Base-by-base conservation (phyloP, 495 filamentous ascomycete species). In the Terfezia boudieri region DNA sequence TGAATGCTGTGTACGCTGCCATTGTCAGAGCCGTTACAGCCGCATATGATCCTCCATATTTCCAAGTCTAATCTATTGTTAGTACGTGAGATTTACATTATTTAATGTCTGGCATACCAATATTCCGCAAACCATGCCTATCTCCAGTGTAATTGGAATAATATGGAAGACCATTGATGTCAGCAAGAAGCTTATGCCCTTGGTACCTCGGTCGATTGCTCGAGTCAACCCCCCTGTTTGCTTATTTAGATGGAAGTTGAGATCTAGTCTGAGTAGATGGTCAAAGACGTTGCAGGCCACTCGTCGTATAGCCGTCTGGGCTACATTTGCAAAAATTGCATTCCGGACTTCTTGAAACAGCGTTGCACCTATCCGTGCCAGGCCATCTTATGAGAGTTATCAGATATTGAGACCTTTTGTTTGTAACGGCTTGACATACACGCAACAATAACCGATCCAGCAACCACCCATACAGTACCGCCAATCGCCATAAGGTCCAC, bases 111-210 rank as follows among this genome's bases (percentile, higher is more conserved):
- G 51, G 14, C 62, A 53, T 72, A 81, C 79, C 64, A 85, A 63
- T 53, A 86, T 94, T 54, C 92, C 87, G 64, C 90, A 98, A 1
- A 98, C 90, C 71, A 98, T 83, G 49, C 78, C 77, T 52, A 98
- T 95, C 67, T 98, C 90, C 52, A 98, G 67, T 0, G 87, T 86
- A 0, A 90, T 95, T 0, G 90, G 90, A 14, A 96, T 74, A 46
- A 98, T 83, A 63, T 96, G 92, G 63, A 98, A 96, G 37, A 98
- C 87, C 90, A 98, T 96, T 41, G 88, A 94, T 9, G 85, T 93
- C 54, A 96, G 73, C 55, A 96, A 67, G 64, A 96, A 98, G 67
- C 86, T 94, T 64, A 98, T 98, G 32, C 90, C 90, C 67, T 96
- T 96, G 4, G 90, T 96, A 58, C 90, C 90, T 56, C 90, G 79